phyloP scores from a whole-genome alignment of 306 rosid genomes.

The Rubus idaeus region DNA sequence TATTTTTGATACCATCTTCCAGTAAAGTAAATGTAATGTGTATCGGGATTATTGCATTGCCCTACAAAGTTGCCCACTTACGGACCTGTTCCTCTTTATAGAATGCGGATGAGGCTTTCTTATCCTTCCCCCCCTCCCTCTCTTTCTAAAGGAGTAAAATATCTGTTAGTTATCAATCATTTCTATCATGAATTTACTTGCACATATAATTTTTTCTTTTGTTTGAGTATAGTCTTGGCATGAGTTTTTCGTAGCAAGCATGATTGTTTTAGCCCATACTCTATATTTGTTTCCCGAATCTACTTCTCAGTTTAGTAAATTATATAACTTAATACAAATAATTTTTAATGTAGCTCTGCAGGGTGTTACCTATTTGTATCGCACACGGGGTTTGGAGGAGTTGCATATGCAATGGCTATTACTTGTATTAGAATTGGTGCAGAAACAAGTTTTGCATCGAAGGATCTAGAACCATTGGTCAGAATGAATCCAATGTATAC shows the following conservation, averaged over 20 bases:
- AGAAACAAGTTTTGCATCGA: constrained; percentile 45
- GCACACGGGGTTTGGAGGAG: constrained; percentile 96
- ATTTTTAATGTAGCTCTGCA: constrained; percentile 55
- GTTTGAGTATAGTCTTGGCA: background rate
- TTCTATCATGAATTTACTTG: background rate
- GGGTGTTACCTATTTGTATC: constrained; percentile 81
- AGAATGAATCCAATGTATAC: constrained; percentile 29
- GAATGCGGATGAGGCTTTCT: background rate
- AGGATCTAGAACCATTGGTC: constrained; percentile 42
- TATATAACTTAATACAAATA: constrained; percentile 22
- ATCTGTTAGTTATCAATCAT: background rate
- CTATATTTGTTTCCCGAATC: constrained; percentile 16
- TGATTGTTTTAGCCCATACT: background rate
- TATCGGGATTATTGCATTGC: background rate
- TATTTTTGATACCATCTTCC: background rate
- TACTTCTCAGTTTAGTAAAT: constrained; percentile 7
- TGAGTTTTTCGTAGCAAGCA: background rate
- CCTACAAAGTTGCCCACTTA: background rate
- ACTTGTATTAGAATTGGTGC: constrained; percentile 64
- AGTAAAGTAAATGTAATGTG: constrained; percentile 1
- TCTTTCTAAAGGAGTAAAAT: background rate
- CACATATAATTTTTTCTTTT: background rate
- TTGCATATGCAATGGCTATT: constrained; percentile 82
- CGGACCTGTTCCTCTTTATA: background rate
- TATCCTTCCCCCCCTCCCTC: too few species aligned